Percentiles rank a stretch among this genome's conserved stretches.
These are phyloP conservation scores for Pichia sp. DNA, from an alignment of 1,139 yeast genomes.

Conservation along the genomic window DNA sequence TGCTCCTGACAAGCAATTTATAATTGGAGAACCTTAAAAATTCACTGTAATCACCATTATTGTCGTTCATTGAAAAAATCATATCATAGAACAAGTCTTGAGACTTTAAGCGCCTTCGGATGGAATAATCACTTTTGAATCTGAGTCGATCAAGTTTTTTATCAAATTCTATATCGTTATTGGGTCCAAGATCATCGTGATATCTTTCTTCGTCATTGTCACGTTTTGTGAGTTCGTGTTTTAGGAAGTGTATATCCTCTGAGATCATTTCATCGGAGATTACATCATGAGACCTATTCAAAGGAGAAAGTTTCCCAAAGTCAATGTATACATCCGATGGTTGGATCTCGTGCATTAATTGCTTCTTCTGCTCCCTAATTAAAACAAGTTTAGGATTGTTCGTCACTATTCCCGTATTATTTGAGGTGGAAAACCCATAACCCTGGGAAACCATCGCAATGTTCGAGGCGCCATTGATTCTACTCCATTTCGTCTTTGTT, in stretches of 20 bases:
- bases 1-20: constrained; percentile 19
- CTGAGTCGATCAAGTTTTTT: no score
- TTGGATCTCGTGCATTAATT: constrained; percentile 40
- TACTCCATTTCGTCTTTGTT: constrained; percentile 12
- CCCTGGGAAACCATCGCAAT: constrained; percentile 6
- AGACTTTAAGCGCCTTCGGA: neutral
- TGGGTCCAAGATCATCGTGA: no score
- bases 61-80: neutral
- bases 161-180: no score
- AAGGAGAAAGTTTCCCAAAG: constrained; percentile 43
- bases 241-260: no score
- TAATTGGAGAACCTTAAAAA: constrained; percentile 24
- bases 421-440: constrained; percentile 5
- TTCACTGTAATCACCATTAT: constrained; percentile 7
- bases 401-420: neutral
- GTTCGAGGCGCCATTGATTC: constrained; percentile 6
- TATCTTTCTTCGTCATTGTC: no score
- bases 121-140: no score
- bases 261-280: no score
- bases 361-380: constrained; percentile 53
- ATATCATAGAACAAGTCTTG: neutral
- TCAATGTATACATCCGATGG: constrained; percentile 40
- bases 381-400: constrained; percentile 4
- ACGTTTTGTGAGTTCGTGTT: no score
- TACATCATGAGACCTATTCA: neutral